Percentiles rank a stretch among this genome's conserved stretches.
phyloP scores from a whole-genome alignment of 1,284 basidiomycete species.

The Polyporus tsugae region DNA sequence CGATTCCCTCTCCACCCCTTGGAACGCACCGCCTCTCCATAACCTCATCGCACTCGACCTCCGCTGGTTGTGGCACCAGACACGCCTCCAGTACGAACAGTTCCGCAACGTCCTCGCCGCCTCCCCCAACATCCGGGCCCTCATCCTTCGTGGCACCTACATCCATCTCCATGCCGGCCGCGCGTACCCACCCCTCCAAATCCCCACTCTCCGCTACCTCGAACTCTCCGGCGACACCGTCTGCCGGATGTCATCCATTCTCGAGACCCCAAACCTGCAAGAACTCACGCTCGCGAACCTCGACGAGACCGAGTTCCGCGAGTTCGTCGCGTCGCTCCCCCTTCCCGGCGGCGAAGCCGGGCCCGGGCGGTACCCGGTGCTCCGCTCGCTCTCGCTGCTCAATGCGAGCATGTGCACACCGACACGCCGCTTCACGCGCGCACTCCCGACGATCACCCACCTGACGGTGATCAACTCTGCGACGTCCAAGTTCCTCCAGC shows the following conservation, averaged over 20 bases:
- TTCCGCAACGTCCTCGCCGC: conserved; percentile 36
- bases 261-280: conserved; percentile 34
- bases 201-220: conserved; percentile 38
- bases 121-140: conserved; percentile 35
- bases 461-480: conserved; percentile 39
- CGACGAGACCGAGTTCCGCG: conserved; percentile 42
- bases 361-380: conserved; percentile 28
- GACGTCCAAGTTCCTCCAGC: conserved; percentile 38
- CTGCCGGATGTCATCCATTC: conserved; percentile 38
- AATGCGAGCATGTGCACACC: conserved; percentile 38
- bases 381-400: conserved; percentile 33
- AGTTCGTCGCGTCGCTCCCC: conserved; percentile 37
- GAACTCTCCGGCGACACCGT: conserved; percentile 41
- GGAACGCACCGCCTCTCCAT: conserved; percentile 30
- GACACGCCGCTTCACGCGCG: conserved; percentile 36
- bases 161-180: conserved; percentile 35
- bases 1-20: conserved; percentile 37
- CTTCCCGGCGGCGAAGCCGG: conserved; percentile 1
- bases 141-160: conserved; percentile 40
- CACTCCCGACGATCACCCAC: conserved; percentile 36
- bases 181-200: conserved; percentile 30
- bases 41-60: conserved; percentile 37
- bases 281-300: conserved; percentile 40
- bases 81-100: conserved; percentile 36
- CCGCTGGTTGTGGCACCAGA: conserved; percentile 40